Base-by-base conservation (phyloP, 345 rosid genomes). In the Chamaenerion angustifolium region DNA sequence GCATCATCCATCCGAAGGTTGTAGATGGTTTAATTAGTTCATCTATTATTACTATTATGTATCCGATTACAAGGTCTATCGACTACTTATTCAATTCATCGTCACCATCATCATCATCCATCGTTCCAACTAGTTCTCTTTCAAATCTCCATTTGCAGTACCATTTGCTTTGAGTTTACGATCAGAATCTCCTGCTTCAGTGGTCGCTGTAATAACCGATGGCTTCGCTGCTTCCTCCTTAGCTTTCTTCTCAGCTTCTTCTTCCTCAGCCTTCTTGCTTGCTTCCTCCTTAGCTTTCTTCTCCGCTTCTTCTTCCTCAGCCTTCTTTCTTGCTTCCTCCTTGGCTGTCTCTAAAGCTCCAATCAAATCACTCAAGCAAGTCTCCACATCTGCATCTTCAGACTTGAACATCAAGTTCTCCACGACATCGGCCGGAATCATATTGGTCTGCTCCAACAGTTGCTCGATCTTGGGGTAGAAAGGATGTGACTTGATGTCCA, bases 361-460 rank as follows among this genome's bases (percentile, higher is more conserved):
- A 9, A 51, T 48, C 19, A 56, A 40, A 17, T 40, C 31, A 42
- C 25, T 56, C 56, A 64, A 16, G 58, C 63, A 52, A 16, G 35
- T 16, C 25, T 63, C 57, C 16, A 12, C 35, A 41, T 46, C 41
- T 10, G 51, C 35, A 1, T 15, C n/a, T 11, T 4, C 6, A 1
- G 52, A 50, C 48, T 63, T 63, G 43, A 56, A 61, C 54, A 56
- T 56, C 62, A 63, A 40, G 57, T 56, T 46, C 53, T 63, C 67
- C 1, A 57, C 67, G 1, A 64, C 63, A 13, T 64, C 64, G 1
- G 68, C 68, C 1, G 63, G 59, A 11, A 55, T 48, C 59, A 58
- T 58, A 16, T 58, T 37, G 14, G 54, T 23, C 48, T 57, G 55
- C 25, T 17, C 15, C 12, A 64, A 6, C 23, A 57, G n/a, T 8